Evolutionary conservation across 805 yeast species (phyloP).

Genomic region (Wickerhamiella bombiphila): DNA sequence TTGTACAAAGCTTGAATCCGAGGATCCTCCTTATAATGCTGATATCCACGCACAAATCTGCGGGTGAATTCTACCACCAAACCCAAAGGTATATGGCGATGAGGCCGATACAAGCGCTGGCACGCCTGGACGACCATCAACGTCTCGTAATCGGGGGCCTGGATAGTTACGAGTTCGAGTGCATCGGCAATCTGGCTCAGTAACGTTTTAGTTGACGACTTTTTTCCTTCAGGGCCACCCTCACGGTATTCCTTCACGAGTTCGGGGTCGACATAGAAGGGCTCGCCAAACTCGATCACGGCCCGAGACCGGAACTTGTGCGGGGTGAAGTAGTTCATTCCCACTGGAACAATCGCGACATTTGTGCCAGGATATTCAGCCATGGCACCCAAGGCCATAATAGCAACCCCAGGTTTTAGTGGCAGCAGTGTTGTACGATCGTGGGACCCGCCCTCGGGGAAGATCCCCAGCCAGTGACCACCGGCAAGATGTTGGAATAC

Average conservation of each 20-base stretch:
- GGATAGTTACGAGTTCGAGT: slow-evolving; percentile 70
- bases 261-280: slow-evolving; percentile 49
- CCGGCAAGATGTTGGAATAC: slow-evolving; percentile 74
- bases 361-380: slow-evolving; percentile 58
- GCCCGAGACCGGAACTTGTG: slow-evolving; percentile 93
- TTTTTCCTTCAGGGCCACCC: slow-evolving; percentile 43
- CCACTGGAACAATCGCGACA: slow-evolving; percentile 87
- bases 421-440: slow-evolving; percentile 87
- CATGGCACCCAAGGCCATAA: slow-evolving; percentile 95
- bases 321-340: slow-evolving; percentile 93
- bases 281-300: slow-evolving; percentile 85
- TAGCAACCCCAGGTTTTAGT: slow-evolving; percentile 91
- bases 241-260: slow-evolving; percentile 50
- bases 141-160: slow-evolving; percentile 80
- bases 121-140: slow-evolving; percentile 84
- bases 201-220: slow-evolving; percentile 59
- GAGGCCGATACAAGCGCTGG: slow-evolving; percentile 66
- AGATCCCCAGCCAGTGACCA: slow-evolving; percentile 78
- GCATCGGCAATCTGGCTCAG: slow-evolving; percentile 60
- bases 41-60: slow-evolving; percentile 68
- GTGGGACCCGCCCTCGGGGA: slow-evolving; percentile 98
- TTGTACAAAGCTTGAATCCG: slow-evolving; percentile 43
- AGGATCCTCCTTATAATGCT: slow-evolving; percentile 57
- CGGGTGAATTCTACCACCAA: slow-evolving; percentile 84
- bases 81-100: slow-evolving; percentile 60